Evolutionary conservation across 1,139 yeast species (phyloP), one percentile per base, ranked within the genome.

Genomic region (Saccharomyces hybrid): DNA sequence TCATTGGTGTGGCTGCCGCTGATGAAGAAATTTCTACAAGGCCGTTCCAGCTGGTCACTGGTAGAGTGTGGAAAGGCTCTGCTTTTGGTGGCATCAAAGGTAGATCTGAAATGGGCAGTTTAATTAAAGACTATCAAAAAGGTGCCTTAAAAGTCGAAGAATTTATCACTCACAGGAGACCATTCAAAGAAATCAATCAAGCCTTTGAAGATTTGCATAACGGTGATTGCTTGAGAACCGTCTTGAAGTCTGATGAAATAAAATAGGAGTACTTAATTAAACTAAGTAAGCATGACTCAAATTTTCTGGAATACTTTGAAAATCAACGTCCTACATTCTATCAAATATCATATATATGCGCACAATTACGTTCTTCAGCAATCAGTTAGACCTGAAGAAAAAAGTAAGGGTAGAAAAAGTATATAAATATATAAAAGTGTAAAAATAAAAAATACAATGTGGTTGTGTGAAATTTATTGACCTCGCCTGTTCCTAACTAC

Each of bases 41-140:
- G 75, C 99, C 99, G 58, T 93, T 93, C 89, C 98, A 93, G 78
- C 82, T 93, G 73, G 98, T 95, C 62, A 93, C 99, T 49, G 99
- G 99, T 66, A 85, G 99, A 76, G 96, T 88, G 53, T 93, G 99
- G 97, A 88, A 83, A 73, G 99, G 99, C 65, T 89, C 96, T 68
- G 99, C 99, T 16, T 93, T 89, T 65, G 99, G 99, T 68, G 99
- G 98, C 71, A 91, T 93, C 71, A 93, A 93, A 78, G 99, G 99
- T 70, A 86, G 98, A 78, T 71, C 96, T 49, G 97, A 93, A 77
- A 82, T 93, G 77, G 97, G 97, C 53, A 90, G 85, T 23, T 79
- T 91, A 59, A 96, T 93, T 55, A 84, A 89, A 57, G 91, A 88
- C 70, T 93, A 91, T 74, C 73, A 88, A 77, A 73, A 76, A 46